phyloP scores from a whole-genome alignment of 1,284 basidiomycete genomes.

The Singerocomus inundabilis region DNA sequence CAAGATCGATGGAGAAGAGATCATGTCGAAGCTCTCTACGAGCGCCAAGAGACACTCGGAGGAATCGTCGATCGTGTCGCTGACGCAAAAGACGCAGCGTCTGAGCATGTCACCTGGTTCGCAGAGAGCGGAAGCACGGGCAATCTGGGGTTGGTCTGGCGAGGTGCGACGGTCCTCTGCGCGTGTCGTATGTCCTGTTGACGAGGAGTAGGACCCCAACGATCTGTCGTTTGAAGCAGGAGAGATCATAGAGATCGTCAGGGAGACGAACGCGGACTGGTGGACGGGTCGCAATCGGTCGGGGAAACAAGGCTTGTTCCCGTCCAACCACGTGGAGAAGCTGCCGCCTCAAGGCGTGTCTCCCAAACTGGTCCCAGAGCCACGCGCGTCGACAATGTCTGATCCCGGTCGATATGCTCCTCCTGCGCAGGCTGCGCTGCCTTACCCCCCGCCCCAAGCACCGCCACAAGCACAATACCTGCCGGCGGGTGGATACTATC shows the following conservation, averaged over 20 bases:
- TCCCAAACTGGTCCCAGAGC: constrained; percentile 24
- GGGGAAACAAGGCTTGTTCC: constrained; percentile 56
- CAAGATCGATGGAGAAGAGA: constrained; percentile 49
- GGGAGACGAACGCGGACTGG: constrained; percentile 41
- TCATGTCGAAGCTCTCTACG: constrained; percentile 51
- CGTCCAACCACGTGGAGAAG: constrained; percentile 57
- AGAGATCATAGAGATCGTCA: constrained; percentile 37
- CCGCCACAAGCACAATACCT: constrained; percentile 24
- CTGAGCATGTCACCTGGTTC: constrained; percentile 26
- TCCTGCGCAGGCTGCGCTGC: constrained; percentile 18
- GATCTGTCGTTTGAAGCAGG: constrained; percentile 36
- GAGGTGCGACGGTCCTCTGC: constrained; percentile 22
- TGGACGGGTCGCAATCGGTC: constrained; percentile 36
- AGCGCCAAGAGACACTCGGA: constrained; percentile 2
- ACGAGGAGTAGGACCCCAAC: constrained; percentile 47
- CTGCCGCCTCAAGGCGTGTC: constrained; percentile 27
- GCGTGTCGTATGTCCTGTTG: constrained; percentile 10
- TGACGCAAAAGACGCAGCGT: constrained; percentile 26
- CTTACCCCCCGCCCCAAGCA: constrained; percentile 17
- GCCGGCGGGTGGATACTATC: constrained; percentile 26
- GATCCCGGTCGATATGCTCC: constrained; percentile 15
- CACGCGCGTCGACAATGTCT: constrained; percentile 17
- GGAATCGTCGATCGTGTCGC: constrained; percentile 20
- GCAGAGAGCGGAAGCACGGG: constrained; percentile 30
- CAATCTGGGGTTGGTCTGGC: constrained; percentile 31